Conservation (phyloP, 2,329 filamentous ascomycete genomes). For the Talaromyces sp. region DNA sequence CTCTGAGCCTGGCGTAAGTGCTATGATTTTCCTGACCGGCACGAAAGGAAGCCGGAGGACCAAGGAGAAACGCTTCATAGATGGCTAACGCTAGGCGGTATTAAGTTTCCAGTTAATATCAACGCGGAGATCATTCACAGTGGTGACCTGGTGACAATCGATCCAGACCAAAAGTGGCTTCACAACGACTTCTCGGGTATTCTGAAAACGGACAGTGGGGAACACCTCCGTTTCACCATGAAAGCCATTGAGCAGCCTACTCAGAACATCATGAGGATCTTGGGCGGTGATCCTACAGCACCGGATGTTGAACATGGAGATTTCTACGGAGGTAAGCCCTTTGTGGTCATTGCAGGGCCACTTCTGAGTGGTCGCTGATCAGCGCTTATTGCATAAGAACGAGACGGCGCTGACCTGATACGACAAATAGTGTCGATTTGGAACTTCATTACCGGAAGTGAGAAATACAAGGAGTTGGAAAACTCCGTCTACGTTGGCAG, state of each 20-base stretch:
- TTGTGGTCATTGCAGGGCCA: neutral
- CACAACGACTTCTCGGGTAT: neutral
- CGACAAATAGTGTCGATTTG: neutral
- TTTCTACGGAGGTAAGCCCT: neutral
- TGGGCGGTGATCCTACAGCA: neutral
- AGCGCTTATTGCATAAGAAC: neutral
- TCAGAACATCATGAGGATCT: neutral
- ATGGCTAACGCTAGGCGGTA: neutral
- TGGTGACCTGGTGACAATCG: neutral
- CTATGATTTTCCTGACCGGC: neutral
- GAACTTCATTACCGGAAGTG: neutral
- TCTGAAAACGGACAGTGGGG: neutral
- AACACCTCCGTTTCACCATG: neutral
- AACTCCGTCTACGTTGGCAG: neutral
- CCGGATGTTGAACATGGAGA: neutral
- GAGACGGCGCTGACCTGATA: neutral
- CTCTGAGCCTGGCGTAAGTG: neutral
- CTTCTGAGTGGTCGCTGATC: neutral
- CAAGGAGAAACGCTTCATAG: neutral
- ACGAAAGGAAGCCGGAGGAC: neutral
- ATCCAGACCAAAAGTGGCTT: neutral
- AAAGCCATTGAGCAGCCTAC: neutral
- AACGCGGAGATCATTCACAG: neutral
- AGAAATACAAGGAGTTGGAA: neutral
- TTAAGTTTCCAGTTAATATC: neutral